phyloP scores from a whole-genome alignment of 192 early-diverging fungal genomes.

The Coemansia sp. region DNA sequence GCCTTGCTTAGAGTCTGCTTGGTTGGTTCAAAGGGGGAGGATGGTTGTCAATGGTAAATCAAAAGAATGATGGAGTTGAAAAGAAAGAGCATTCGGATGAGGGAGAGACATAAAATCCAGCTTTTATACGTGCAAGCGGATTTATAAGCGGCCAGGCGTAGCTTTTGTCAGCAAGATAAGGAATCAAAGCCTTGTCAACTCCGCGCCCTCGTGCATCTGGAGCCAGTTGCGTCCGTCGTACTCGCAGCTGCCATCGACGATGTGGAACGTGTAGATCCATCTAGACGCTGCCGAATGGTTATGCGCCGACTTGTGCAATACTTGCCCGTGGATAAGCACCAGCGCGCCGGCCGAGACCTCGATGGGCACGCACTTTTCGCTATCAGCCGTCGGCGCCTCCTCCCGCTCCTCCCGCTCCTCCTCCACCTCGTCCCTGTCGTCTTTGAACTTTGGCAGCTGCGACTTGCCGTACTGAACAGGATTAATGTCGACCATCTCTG shows the following conservation, averaged over 20 bases:
- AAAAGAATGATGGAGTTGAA: neutral
- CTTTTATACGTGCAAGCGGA: too few relatives aligned
- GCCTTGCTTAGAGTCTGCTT: too few relatives aligned
- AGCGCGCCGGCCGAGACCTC: slow-evolving; percentile 64
- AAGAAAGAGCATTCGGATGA: neutral
- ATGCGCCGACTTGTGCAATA: slow-evolving; percentile 80
- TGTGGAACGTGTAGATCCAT: slow-evolving; percentile 95
- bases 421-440: neutral
- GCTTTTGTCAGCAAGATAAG: neutral
- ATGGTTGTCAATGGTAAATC: too few relatives aligned
- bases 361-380: slow-evolving; percentile 6
- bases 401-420: too few relatives aligned
- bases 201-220: slow-evolving; percentile 32
- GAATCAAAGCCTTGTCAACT: slow-evolving; percentile 31
- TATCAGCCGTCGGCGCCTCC: neutral
- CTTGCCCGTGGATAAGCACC: slow-evolving; percentile 88
- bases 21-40: too few relatives aligned
- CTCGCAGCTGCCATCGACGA: slow-evolving; percentile 73
- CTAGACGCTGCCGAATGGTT: slow-evolving; percentile 78
- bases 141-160: too few relatives aligned
- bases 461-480: slow-evolving; percentile 1
- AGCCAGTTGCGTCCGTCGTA: slow-evolving; percentile 87
- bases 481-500: slow-evolving; percentile 41
- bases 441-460: neutral
- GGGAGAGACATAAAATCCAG: too few relatives aligned